Base-by-base conservation (phyloP, 768 basidiomycete species). In the Mycena metata region DNA sequence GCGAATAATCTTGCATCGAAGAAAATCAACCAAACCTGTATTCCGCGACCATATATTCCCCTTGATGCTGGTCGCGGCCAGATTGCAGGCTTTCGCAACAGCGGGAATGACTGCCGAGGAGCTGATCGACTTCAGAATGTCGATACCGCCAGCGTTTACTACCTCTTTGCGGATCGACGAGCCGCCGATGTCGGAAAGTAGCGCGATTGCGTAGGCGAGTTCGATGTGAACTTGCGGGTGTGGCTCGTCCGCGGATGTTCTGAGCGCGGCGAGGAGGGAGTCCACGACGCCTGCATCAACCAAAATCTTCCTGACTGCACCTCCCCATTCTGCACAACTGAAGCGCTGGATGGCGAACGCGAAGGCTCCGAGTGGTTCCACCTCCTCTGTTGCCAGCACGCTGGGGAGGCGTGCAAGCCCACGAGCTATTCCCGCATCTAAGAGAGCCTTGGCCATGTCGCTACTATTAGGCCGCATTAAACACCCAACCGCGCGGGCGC, bases 41-140 rank as follows among this genome's bases (percentile, higher is more conserved):
- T 77, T 77, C n/a, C 76, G 55, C 13, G 75, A 67, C 75, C 73
- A 76, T 6, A 77, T 43, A 43, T 77, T 77, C 5, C 76, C 76
- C n/a, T 66, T 75, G 39, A 76, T 66, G 45, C 73, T 75, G 36
- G 72, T 75, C 23, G 60, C 70, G 9, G 76, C 76, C 47, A 74
- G 46, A 19, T 67, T 73, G 60, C 76, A 76, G 5, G 73, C 76
- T 51, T 74, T 76, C 11, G 66, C 55, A 19, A 78, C 76, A 59
- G 76, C 75, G 3, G 67, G 24, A 36, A 61, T 63, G 3, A 60
- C 66, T 11, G 62, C 51, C 21, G 59, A 30, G 3, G 45, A 63
- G 1, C 61, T 70, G 3, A 78, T 63, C n/a, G 52, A 49, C 51
- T 75, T 75, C 19, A 78, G 62, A 46, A 76, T 76, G 7, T 67